Base-by-base conservation (phyloP, 768 basidiomycete species). In the Mycena rebaudengoi region DNA sequence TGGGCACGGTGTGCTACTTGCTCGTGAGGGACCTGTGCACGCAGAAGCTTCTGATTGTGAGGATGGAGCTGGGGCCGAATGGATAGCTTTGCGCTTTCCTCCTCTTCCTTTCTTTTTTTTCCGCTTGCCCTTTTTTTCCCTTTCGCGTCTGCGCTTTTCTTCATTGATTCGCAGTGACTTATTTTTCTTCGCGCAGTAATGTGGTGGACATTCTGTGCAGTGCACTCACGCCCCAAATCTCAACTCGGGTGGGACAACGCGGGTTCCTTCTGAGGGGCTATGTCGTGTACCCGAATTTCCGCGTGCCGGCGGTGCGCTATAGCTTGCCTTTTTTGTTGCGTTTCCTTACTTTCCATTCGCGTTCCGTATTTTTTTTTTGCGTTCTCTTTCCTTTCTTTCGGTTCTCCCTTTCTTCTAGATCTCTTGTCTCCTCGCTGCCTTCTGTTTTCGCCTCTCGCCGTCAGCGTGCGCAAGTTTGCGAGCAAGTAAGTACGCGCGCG, bases 381-480 rank as follows among this genome's bases (percentile, higher is more conserved):
- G n/a, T n/a, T n/a, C n/a, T n/a, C n/a, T n/a, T n/a, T n/a, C n/a
- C n/a, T n/a, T n/a, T n/a, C n/a, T n/a, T n/a, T n/a, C n/a, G 35
- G 10, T 37, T 18, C 18, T 18, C 10, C 18, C 18, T 18, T 37
- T 18, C 35, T 37, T 10, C 35, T n/a, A n/a, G n/a, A n/a, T n/a
- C n/a, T n/a, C n/a, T n/a, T n/a, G n/a, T n/a, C n/a, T n/a, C n/a
- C n/a, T n/a, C n/a, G n/a, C n/a, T n/a, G n/a, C n/a, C n/a, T n/a
- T n/a, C 35, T 18, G 11, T 37, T 10, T 37, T 10, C 35, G 10
- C 35, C n/a, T 10, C 10, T 37, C 10, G 10, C 11, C 37, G 71
- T 76, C 4, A 40, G 73, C 10, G 73, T 73, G 21, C 69, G 71
- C 37, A 51, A 52, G 32, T 77, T 75, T 40, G 64, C 23, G 28